Percentiles rank a stretch among this genome's conserved stretches.
phyloP scores from a whole-genome alignment of 352 stramenopile species.

The Phytophthora nicotianae region DNA sequence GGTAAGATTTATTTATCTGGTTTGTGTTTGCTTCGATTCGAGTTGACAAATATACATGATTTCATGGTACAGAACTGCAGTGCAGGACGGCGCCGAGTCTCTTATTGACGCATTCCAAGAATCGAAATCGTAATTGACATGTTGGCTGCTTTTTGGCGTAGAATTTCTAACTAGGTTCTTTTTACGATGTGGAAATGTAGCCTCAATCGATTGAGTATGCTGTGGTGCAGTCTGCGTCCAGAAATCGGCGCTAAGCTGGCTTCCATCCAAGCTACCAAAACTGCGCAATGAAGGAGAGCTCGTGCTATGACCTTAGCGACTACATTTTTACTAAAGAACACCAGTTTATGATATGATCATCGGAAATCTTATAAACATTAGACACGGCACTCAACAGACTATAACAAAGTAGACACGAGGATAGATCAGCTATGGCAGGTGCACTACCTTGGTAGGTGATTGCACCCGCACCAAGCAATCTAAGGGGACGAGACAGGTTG shows the following conservation, averaged over 20 bases:
- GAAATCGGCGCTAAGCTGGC: constrained; percentile 31
- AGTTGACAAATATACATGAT: neutral
- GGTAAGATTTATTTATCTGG: constrained; percentile 14
- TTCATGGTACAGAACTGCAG: constrained; percentile 19
- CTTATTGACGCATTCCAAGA: constrained; percentile 36
- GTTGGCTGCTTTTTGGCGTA: neutral
- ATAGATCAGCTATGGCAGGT: neutral
- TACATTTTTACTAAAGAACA: constrained; percentile 2
- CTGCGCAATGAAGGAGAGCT: constrained; percentile 2
- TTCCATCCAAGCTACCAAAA: constrained; percentile 22
- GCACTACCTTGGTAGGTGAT: neutral
- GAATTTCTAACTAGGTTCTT: neutral
- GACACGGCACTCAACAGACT: constrained; percentile 26
- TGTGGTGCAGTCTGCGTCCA: constrained; percentile 38
- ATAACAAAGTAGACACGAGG: constrained; percentile 16
- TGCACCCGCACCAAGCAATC: neutral
- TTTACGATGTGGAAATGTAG: constrained; percentile 14
- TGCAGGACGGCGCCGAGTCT: constrained; percentile 16
- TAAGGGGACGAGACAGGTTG: constrained; percentile 9
- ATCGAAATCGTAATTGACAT: constrained; percentile 36
- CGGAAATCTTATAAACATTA: constrained; percentile 32
- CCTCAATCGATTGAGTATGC: constrained; percentile 38
- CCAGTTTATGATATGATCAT: constrained; percentile 13
- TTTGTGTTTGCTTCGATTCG: neutral
- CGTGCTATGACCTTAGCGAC: neutral